phyloP scores from a whole-genome alignment of 1,284 basidiomycete genomes.

The Cutaneotrichosporon cutaneum region DNA sequence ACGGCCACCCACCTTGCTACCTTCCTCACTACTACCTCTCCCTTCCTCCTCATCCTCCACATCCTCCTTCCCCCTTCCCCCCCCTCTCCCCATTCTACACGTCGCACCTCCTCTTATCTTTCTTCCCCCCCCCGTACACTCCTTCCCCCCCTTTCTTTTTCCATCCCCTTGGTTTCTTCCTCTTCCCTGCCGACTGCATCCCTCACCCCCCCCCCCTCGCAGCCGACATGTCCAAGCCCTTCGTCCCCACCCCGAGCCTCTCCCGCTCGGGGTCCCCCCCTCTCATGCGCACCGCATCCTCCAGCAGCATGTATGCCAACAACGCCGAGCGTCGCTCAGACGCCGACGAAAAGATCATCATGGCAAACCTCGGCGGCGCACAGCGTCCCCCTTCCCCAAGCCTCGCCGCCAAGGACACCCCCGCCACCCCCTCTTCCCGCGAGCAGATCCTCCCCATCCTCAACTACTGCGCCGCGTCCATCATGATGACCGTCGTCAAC shows the following conservation, averaged over 20 bases:
- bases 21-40: not conserved
- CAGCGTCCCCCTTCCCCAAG: constrained; percentile 22
- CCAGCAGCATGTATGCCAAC: constrained; percentile 27
- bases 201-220: not conserved
- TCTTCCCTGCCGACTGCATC: not conserved
- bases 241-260: constrained; percentile 40
- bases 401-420: not conserved
- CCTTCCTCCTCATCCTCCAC: not conserved
- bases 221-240: constrained; percentile 41
- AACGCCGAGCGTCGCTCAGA: constrained; percentile 21
- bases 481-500: constrained; percentile 97
- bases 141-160: not conserved
- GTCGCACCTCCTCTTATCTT: not conserved
- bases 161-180: not conserved
- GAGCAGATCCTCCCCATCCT: constrained; percentile 67
- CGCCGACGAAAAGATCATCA: constrained; percentile 33
- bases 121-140: not conserved
- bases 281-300: constrained; percentile 26
- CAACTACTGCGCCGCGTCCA: constrained; percentile 90
- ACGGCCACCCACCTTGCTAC: no score
- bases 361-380: constrained; percentile 32
- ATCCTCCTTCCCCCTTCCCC: not conserved
- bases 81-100: not conserved
- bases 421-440: constrained; percentile 31
- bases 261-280: constrained; percentile 41